Base-by-base conservation (phyloP, 1,284 basidiomycete species). In the Gyrodon tennesseensis region DNA sequence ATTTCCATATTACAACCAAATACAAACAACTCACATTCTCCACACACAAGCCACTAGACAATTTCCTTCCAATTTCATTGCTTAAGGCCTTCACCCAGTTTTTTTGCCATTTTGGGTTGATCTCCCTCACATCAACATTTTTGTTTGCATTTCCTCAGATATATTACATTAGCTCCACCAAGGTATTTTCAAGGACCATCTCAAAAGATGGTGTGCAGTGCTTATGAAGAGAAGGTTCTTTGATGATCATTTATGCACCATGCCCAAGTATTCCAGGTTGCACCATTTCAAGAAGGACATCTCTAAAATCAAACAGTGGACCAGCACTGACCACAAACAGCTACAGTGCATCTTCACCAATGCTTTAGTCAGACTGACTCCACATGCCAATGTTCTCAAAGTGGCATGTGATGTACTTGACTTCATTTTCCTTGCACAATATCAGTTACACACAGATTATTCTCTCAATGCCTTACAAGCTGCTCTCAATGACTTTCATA, bases 81-180 rank as follows among this genome's bases (percentile, higher is more conserved):
- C 51, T 18, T 4, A n/a, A 0, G 18, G 53, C 4, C 34, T 54
- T 16, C 1, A 0, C 3, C n/a, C 34, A 0, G 7, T 54, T 7
- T 54, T 37, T 12, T 25, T 18, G 0, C 53, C 53, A 6, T 54
- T 54, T 34, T 54, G 34, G 53, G 34, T 11, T 2, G 4, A 19
- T 7, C 53, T 54, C 4, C 53, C 53, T 2, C 7, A 54, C 4
- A 25, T 8, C 0, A 16, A 54, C 6, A 54, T 54, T 3, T 54
- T 54, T 7, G 0, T 11, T 6, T 37, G 53, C 5, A 54, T 54
- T 11, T 25, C 15, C 3, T 25, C 31, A 4, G 3, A 53, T 7
- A 34, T 54, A 6, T 3, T 54, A 1, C 53, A 54, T 18, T n/a
- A 54, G 7, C 16, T 54, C 12, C 53, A 54, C 15, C 31, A 54